Evolutionary conservation across 352 stramenopile species (phyloP).

Genomic region (Aphanomyces cochlioides): DNA sequence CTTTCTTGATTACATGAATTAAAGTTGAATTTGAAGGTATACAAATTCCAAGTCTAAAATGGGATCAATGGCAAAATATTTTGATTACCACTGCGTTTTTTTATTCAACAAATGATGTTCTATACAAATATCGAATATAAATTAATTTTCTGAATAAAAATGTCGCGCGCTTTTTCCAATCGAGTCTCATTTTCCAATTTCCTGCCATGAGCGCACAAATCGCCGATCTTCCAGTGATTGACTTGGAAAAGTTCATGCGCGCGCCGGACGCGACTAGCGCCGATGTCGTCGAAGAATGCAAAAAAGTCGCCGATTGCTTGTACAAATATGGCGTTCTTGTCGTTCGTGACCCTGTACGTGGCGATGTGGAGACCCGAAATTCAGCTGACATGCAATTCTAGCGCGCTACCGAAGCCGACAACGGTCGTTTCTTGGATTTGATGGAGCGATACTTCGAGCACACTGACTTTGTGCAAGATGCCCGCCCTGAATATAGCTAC

Average conservation of each 20-base stretch:
- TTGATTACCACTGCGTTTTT: slow-evolving; percentile 23
- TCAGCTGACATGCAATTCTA: slow-evolving; percentile 15
- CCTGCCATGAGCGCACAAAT: background rate
- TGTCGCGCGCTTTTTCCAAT: no score
- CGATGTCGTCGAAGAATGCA: slow-evolving; percentile 49
- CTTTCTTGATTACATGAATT: no score
- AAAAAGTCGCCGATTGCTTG: slow-evolving; percentile 72
- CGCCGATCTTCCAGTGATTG: slow-evolving; percentile 59
- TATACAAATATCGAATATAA: slow-evolving; percentile 28
- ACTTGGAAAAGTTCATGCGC: slow-evolving; percentile 75
- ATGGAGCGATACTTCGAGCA: slow-evolving; percentile 91
- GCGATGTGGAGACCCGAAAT: background rate
- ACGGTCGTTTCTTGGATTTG: slow-evolving; percentile 87
- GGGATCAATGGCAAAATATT: no score
- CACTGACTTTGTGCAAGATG: slow-evolving; percentile 85
- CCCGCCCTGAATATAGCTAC: slow-evolving; percentile 83
- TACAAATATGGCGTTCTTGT: slow-evolving; percentile 84
- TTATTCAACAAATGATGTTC: slow-evolving; percentile 8
- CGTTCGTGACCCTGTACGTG: slow-evolving; percentile 60
- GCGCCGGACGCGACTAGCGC: slow-evolving; percentile 44
- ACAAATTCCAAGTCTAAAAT: no score
- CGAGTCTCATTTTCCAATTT: slow-evolving; percentile 13
- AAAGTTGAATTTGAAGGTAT: no score
- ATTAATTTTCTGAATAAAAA: slow-evolving; percentile 43
- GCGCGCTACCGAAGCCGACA: slow-evolving; percentile 67